Evolutionary conservation across 2,329 filamentous ascomycete species (phyloP), one percentile per base, ranked within the genome.

Genomic region (Aspergillus sergii): DNA sequence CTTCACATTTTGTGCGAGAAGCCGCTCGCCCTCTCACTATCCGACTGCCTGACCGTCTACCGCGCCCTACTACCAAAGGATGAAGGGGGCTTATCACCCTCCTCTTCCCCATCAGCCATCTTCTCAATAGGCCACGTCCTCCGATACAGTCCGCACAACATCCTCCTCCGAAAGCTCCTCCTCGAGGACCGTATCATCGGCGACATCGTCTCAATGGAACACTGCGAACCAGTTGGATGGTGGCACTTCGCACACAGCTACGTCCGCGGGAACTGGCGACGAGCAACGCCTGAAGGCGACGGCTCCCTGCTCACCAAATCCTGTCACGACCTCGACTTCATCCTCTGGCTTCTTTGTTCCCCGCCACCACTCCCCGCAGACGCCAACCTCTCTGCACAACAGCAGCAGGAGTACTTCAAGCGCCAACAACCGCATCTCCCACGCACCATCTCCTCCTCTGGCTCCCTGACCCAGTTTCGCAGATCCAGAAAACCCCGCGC

Each of bases 1-100:
- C 80, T 97, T 55, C 93, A 97, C 76, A 88, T 98, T 67, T 91
- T 97, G 84, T 96, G 93, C 76, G 95, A 99, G 83, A 99, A 99
- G 80, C 95, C 95, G 2, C 81, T 99, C 59, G 92, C 93, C 0
- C 93, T 92, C 26, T 90, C 87, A 0, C 81, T 98, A 32, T 77
- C 84, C 21, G 93, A 95, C 71, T 97, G 93, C 73, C 81, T 97
- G 41, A 83, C 82, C 50, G 94, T 96, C 71, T 92, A 74, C 63
- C 75, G 68, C 51, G 70, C 75, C 1, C 67, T 78, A 73, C 14
- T 39, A 23, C 36, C 58, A 12, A n/a, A 34, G 26, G 19, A 26
- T 9, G 23, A 26, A 12, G 12, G 23, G 23, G 45, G 21, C 12
- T 26, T 16, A 8, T 26, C 45, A 3, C 21, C 45, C 4, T 14